Conservation (phyloP, 352 stramenopile genomes). For the Pythium apleroticum region DNA sequence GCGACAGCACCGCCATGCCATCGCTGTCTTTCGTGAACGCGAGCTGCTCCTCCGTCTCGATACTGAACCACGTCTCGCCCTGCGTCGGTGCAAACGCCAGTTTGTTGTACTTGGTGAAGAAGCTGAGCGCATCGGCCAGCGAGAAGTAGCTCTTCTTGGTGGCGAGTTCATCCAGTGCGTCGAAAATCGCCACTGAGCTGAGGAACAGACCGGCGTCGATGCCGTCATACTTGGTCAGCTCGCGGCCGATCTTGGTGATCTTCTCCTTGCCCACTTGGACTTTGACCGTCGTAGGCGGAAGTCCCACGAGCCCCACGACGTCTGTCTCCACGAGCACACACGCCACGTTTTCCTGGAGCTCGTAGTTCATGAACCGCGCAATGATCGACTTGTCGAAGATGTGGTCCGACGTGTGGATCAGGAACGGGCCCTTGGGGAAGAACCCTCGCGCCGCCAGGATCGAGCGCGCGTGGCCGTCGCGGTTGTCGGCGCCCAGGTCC, state of each 20-base stretch:
- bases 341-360: conserved; percentile 55
- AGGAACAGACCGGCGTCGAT: conserved; percentile 76
- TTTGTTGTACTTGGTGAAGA: conserved; percentile 64
- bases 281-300: conserved; percentile 60
- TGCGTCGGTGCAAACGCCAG: conserved; percentile 63
- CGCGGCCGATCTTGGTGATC: conserved; percentile 59
- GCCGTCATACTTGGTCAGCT: conserved; percentile 55
- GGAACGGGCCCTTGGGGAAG: conserved; percentile 29
- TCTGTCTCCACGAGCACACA: conserved; percentile 79
- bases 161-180: conserved; percentile 58
- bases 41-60: conserved; percentile 80
- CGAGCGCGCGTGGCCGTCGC: conserved; percentile 31
- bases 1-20: conserved; percentile 58
- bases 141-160: conserved; percentile 73
- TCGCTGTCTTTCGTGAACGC: conserved; percentile 77
- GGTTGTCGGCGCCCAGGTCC: conserved; percentile 31
- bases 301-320: conserved; percentile 52
- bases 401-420: conserved; percentile 41
- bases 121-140: conserved; percentile 68
- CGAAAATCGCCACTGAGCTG: conserved; percentile 67
- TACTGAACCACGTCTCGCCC: conserved; percentile 81
- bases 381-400: conserved; percentile 60
- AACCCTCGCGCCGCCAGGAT: conserved; percentile 34
- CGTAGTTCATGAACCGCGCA: conserved; percentile 54
- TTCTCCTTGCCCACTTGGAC: conserved; percentile 60